Conservation (phyloP, 306 rosid species). For the Rosa chinensis region DNA sequence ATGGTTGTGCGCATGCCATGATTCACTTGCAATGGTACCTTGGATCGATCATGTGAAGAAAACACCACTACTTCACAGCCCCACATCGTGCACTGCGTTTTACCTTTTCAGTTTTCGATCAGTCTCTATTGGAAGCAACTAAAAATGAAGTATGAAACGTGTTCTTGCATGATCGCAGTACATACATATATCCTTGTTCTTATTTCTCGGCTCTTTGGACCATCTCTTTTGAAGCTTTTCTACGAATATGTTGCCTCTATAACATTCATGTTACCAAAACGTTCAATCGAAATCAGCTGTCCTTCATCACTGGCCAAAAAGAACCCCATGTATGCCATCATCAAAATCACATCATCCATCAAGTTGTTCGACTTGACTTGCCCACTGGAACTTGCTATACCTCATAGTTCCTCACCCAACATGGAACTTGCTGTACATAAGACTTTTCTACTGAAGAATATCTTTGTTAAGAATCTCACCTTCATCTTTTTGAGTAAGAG, state of each 20-base stretch:
- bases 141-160: not conserved
- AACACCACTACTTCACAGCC: not conserved
- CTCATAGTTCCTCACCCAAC: not conserved
- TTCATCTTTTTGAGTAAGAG: not conserved
- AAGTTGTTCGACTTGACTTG: not conserved
- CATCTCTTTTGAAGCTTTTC: not conserved
- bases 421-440: not conserved
- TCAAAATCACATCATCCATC: not conserved
- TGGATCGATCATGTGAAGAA: slow-evolving; percentile 2
- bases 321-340: not conserved
- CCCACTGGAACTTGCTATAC: not conserved
- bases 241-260: not conserved
- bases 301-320: not conserved
- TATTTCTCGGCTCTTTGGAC: not conserved
- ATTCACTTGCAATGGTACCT: not conserved
- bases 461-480: not conserved
- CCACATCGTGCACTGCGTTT: not conserved
- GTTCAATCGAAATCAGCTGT: not conserved
- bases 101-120: not conserved
- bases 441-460: not conserved
- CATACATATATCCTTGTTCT: not conserved
- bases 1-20: slow-evolving; percentile 1
- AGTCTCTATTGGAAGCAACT: not conserved
- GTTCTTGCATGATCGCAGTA: not conserved
- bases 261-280: not conserved